Conservation (phyloP, 805 yeast genomes). For the Yarrowia hollandica region DNA sequence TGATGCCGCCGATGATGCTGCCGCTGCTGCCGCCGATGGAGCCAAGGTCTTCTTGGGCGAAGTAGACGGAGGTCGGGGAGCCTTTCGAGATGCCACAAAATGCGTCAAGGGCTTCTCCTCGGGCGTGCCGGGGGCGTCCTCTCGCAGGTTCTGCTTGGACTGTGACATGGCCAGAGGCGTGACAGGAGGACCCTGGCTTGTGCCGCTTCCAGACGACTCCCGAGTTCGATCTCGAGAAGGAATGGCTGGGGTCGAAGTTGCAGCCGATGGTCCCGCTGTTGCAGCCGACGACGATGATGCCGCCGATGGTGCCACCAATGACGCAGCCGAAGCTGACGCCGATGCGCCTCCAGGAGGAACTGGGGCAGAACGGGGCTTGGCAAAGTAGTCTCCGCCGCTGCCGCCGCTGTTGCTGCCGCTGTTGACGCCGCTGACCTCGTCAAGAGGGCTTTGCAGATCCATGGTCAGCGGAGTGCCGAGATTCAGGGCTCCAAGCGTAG, state of each 20-base stretch:
- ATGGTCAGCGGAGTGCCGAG: conserved; percentile 15
- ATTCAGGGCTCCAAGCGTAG: conserved; percentile 11
- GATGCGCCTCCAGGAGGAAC: conserved; percentile 34
- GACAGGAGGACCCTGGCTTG: conserved; percentile 11
- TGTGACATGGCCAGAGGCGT: conserved; percentile 14
- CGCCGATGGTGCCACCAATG: neutral
- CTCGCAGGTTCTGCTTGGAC: conserved; percentile 9
- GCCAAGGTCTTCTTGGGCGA: neutral
- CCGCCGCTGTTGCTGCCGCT: neutral
- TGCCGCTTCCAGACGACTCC: neutral
- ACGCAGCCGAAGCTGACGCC: neutral
- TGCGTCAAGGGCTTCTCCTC: conserved; percentile 19
- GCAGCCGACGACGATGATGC: conserved; percentile 14
- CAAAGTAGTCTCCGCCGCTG: conserved; percentile 30
- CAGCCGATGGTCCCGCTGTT: neutral
- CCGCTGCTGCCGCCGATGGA: conserved; percentile 39
- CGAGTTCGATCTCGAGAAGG: conserved; percentile 15
- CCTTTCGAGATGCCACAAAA: conserved; percentile 39
- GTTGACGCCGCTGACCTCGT: too few relatives aligned
- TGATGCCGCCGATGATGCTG: conserved; percentile 47
- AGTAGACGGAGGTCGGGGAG: conserved; percentile 39
- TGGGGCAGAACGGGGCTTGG: conserved; percentile 41
- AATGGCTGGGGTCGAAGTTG: conserved; percentile 32
- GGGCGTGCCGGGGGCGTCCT: conserved; percentile 4
- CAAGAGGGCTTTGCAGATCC: neutral